A percentile compares a stretch with the other conserved stretches of the same genome.
Evolutionary conservation across 306 rosid genomes (phyloP).

Genomic region (Sicyos baderoa): DNA sequence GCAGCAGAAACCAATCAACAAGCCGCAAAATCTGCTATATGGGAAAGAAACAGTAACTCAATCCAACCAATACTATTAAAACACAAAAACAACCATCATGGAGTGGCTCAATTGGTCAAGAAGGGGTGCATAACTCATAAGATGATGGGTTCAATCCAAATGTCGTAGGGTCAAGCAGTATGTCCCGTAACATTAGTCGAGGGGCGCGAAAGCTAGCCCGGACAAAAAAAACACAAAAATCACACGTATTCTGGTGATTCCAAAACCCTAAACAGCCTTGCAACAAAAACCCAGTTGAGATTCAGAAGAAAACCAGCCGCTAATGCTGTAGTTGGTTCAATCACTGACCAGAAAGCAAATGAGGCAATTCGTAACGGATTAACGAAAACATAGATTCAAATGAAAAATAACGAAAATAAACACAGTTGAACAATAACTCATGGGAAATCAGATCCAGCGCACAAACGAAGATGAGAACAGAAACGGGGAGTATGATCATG

Average conservation of each 20-base stretch:
- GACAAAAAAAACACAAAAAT: neutral
- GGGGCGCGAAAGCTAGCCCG: too few relatives aligned
- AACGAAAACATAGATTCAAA: conserved; percentile 7
- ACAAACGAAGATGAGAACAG: neutral
- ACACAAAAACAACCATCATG: too few relatives aligned
- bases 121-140: too few relatives aligned
- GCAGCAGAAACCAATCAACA: too few relatives aligned
- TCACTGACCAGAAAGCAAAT: neutral
- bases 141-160: too few relatives aligned
- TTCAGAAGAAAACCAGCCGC: neutral
- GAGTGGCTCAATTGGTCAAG: too few relatives aligned
- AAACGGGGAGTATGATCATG: neutral
- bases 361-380: neutral
- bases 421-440: neutral
- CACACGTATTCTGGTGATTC: neutral
- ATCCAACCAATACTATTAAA: too few relatives aligned
- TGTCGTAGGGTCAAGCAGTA: too few relatives aligned
- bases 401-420: neutral
- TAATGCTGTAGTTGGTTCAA: conserved; percentile 1
- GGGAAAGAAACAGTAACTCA: too few relatives aligned
- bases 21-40: too few relatives aligned
- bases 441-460: neutral
- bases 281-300: neutral
- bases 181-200: too few relatives aligned
- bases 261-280: neutral